Percentiles rank a stretch among this genome's conserved stretches.
phyloP scores from a whole-genome alignment of 2,329 filamentous ascomycete species.

The Fusarium penzigii region DNA sequence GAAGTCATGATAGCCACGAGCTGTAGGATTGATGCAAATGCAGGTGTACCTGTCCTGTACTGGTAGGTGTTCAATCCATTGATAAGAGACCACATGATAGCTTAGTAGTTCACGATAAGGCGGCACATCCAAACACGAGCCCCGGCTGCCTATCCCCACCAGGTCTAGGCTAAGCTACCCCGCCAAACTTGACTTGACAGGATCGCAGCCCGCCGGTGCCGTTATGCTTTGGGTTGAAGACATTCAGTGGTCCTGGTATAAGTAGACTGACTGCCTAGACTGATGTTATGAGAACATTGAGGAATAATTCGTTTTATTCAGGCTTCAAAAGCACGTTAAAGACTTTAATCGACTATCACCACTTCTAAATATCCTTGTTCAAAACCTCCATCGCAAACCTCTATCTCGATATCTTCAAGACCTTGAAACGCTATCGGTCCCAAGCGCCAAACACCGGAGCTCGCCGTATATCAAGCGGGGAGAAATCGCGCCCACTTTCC shows the following conservation, averaged over 20 bases:
- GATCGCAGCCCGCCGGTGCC: conserved; percentile 22
- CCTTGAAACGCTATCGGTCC: conserved; percentile 13
- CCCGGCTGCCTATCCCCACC: conserved; percentile 19
- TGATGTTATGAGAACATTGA: no score
- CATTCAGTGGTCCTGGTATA: no score
- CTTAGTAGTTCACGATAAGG: conserved; percentile 12
- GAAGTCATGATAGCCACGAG: conserved; percentile 23
- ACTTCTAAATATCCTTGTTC: no score
- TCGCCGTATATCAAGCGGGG: conserved; percentile 29
- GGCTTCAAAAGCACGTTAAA: no score
- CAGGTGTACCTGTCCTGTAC: no score
- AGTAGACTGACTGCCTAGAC: no score
- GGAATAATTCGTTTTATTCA: no score
- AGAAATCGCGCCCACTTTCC: conserved; percentile 6
- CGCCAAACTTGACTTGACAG: conserved; percentile 25
- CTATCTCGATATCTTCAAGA: background rate
- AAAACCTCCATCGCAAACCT: conserved; percentile 4
- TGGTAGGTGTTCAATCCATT: conserved; percentile 16
- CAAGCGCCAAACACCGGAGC: conserved; percentile 21
- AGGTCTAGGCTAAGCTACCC: conserved; percentile 25
- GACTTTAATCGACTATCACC: no score
- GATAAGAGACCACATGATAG: conserved; percentile 26
- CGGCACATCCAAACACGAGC: conserved; percentile 20
- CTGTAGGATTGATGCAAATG: background rate
- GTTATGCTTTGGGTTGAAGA: background rate